Conservation (phyloP, 2,329 filamentous ascomycete species). For the Sporothrix protearum region DNA sequence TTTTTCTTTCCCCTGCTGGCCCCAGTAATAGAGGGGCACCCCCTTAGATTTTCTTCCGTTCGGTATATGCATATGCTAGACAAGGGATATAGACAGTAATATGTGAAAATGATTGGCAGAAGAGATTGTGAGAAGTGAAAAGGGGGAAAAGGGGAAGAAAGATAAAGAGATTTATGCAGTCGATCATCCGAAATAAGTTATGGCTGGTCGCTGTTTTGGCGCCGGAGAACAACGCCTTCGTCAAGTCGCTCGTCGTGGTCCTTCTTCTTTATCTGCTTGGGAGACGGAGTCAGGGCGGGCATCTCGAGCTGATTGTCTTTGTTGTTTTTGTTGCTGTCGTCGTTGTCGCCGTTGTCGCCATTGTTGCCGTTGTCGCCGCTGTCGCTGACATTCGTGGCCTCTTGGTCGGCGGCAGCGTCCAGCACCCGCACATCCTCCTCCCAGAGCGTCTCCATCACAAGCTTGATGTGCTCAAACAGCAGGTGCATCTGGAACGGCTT, state of each 20-base stretch:
- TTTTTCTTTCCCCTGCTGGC: not conserved
- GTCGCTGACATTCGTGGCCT: not conserved
- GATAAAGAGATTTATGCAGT: not conserved
- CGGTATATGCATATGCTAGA: constrained; percentile 19
- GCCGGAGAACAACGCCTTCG: constrained; percentile 11
- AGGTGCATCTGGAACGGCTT: constrained; percentile 67
- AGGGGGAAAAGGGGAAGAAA: not conserved
- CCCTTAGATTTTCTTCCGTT: not conserved
- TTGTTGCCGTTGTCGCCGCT: not conserved
- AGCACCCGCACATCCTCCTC: constrained; percentile 20
- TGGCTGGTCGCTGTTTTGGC: not conserved
- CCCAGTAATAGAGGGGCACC: not conserved
- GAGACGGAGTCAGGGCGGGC: not conserved
- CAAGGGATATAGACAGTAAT: not conserved
- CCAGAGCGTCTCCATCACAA: constrained; percentile 38
- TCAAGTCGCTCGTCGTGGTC: constrained; percentile 10
- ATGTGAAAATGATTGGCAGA: not conserved
- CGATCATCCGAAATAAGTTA: not conserved
- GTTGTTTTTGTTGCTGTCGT: no score
- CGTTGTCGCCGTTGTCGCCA: not conserved
- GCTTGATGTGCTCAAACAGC: constrained; percentile 56
- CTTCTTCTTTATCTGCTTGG: not conserved
- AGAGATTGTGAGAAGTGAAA: not conserved
- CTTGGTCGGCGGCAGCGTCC: not conserved
- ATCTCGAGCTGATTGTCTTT: not conserved